phyloP scores from a whole-genome alignment of 2,329 filamentous ascomycete genomes.

The Beauveria sp. region DNA sequence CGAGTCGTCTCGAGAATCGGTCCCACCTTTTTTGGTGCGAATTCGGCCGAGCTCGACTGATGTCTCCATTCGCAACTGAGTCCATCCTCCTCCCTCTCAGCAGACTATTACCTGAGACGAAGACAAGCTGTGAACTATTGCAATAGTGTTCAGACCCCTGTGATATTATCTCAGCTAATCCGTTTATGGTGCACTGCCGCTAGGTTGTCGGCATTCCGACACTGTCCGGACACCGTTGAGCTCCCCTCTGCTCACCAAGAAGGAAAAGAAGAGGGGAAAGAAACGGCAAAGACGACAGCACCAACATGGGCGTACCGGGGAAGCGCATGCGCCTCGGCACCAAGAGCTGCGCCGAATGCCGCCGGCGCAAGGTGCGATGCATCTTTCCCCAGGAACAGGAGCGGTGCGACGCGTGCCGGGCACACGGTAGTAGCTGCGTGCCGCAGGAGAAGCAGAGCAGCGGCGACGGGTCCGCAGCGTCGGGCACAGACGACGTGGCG shows the following conservation, averaged over 20 bases:
- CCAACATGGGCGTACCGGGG: neutral
- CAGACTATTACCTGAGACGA: no score
- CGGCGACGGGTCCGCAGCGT: neutral
- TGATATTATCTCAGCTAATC: no score
- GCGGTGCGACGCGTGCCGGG: slow-evolving; percentile 36
- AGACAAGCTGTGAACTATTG: neutral
- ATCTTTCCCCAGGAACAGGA: slow-evolving; percentile 30
- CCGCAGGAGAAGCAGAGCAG: slow-evolving; percentile 30
- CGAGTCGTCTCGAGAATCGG: no score
- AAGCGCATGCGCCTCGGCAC: slow-evolving; percentile 26
- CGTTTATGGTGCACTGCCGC: neutral
- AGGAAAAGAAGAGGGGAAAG: neutral
- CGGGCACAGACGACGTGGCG: slow-evolving; percentile 4
- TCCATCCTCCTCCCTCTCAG: no score
- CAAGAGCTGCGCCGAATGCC: slow-evolving; percentile 32
- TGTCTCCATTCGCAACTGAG: neutral
- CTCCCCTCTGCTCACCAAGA: neutral
- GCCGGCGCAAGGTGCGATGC: slow-evolving; percentile 42
- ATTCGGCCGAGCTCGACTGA: neutral
- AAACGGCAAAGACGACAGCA: neutral
- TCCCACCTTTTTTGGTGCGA: neutral
- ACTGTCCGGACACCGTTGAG: neutral
- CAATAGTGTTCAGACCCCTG: no score
- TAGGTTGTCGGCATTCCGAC: neutral
- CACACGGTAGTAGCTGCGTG: slow-evolving; percentile 35